These are phyloP conservation scores for Phytophthora idaei DNA, from an alignment of 352 stramenopile genomes.

Conservation along the genomic window DNA sequence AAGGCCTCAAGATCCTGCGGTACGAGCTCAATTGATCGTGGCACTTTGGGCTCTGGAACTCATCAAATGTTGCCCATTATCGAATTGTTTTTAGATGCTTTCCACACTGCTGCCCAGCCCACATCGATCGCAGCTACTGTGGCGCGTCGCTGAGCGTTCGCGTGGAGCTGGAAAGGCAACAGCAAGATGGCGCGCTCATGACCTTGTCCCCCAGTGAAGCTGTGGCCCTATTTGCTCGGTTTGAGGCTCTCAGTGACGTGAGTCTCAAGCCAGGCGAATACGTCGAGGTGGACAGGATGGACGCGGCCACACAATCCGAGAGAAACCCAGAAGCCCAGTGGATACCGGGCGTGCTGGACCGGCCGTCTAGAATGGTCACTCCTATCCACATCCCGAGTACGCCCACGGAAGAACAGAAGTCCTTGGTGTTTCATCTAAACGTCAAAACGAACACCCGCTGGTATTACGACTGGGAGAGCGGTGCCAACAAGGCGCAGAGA, in stretches of 20 bases:
- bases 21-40: too few relatives aligned
- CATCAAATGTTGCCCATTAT: too few relatives aligned
- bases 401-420: conserved; percentile 22
- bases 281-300: conserved; percentile 48
- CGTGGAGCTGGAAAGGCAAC: background rate
- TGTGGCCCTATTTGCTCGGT: conserved; percentile 40
- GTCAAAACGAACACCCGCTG: conserved; percentile 45
- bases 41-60: too few relatives aligned
- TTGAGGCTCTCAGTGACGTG: conserved; percentile 39
- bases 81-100: conserved; percentile 37
- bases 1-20: conserved; percentile 73
- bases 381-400: conserved; percentile 9
- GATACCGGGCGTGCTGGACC: conserved; percentile 53
- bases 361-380: conserved; percentile 35
- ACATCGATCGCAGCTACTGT: conserved; percentile 77
- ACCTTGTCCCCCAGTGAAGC: background rate
- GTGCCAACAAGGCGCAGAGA: conserved; percentile 68
- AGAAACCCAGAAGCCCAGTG: conserved; percentile 59
- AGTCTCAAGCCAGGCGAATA: conserved; percentile 46
- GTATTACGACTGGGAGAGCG: conserved; percentile 84
- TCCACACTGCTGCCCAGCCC: conserved; percentile 69
- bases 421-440: conserved; percentile 59
- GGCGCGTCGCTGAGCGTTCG: conserved; percentile 57
- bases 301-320: conserved; percentile 44
- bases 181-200: background rate